Evolutionary conservation across 148 eudicot genomes (phyloP).

Genomic region (Silene uniflora): DNA sequence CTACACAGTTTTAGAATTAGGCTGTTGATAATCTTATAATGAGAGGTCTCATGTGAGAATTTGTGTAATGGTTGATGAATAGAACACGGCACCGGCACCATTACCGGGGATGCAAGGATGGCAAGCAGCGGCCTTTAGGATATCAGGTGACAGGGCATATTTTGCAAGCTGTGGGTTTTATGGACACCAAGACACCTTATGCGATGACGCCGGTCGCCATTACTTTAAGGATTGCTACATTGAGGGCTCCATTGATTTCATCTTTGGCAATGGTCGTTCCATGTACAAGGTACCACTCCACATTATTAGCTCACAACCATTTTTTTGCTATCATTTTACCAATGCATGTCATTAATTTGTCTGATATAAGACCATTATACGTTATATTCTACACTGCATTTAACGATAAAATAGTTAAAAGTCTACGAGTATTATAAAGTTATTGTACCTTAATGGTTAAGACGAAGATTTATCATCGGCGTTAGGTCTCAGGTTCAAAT

Average conservation of each 20-base stretch:
- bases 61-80: background rate
- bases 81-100: constrained; percentile 96
- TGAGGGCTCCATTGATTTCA: constrained; percentile 96
- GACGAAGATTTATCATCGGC: too few relatives aligned
- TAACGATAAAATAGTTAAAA: too few relatives aligned
- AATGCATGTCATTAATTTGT: background rate
- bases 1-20: too few relatives aligned
- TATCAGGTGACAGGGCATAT: constrained; percentile 89
- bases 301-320: too few relatives aligned
- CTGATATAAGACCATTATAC: too few relatives aligned
- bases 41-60: background rate
- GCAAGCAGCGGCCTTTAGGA: constrained; percentile 91
- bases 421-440: too few relatives aligned
- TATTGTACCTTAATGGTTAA: too few relatives aligned
- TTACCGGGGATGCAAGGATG: constrained; percentile 90
- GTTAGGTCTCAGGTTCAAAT: too few relatives aligned
- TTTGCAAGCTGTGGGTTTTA: constrained; percentile 87
- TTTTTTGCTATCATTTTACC: too few relatives aligned
- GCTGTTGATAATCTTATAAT: too few relatives aligned
- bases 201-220: constrained; percentile 92
- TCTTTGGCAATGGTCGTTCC: constrained; percentile 95
- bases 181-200: constrained; percentile 91
- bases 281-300: constrained; percentile 63
- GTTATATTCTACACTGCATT: too few relatives aligned
- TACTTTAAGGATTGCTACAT: constrained; percentile 95